Base-by-base conservation (phyloP, 306 rosid species). In the Clitoria ternatea region DNA sequence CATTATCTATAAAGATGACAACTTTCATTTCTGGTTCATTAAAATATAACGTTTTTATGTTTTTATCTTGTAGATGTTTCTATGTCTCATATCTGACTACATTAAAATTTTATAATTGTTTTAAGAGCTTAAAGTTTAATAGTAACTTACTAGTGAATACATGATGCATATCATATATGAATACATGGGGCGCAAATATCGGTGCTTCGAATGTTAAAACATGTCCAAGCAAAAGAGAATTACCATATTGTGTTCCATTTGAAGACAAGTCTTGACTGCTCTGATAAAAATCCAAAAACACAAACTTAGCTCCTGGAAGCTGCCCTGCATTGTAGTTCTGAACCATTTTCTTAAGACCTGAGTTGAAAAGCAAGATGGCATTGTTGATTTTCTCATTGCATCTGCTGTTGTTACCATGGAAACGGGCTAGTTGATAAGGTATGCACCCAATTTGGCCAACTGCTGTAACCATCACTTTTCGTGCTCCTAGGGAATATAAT, bases 371-470 rank as follows among this genome's bases (percentile, higher is more conserved):
- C 33, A 32, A 1, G n/a, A 93, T 84, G 10, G 81, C 94, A n/a
- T 20, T 59, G 79, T 93, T 93, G 86, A 90, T 82, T 42, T 84
- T 82, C 14, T 93, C 96, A 53, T 90, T 88, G 92, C 98, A 93
- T 37, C 79, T 80, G 39, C 61, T 88, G 77, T 17, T 69, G 75
- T 87, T 90, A 32, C 96, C 80, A 6, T 56, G 62, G 18, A 69
- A 72, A 60, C 98, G 85, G 14, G 97, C 98, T 3, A 93, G 82
- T 57, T 93, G 69, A 61, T 87, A 93, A 5, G 97, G 98, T 53
- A 93, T 90, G 90, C 98, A 93, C 0, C 98, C 98, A 29, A 93
- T 90, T 74, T 87, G 94, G 0, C 97, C 98, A 0, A 93, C 80
- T 59, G 77, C 92, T 15, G 89, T 80, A 39, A 93, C 97, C 0